Evolutionary conservation across 805 yeast species (phyloP).

Genomic region (Starmerella sp.): DNA sequence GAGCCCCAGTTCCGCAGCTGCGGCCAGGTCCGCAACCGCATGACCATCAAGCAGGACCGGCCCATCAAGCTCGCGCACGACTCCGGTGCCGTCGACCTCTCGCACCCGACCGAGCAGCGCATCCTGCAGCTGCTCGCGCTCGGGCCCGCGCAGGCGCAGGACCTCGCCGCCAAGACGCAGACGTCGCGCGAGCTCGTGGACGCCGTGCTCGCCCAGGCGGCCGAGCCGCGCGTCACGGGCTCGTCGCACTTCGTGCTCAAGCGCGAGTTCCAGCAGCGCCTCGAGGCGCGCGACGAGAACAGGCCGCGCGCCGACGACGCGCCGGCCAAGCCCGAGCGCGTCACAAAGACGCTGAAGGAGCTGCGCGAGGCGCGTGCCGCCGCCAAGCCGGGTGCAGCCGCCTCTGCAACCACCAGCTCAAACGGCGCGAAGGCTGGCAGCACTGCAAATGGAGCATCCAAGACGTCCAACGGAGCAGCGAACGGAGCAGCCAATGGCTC

Average conservation of each 20-base stretch:
- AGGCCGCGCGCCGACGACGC: background rate
- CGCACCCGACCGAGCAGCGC: slow-evolving; percentile 7
- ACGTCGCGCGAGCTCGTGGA: slow-evolving; percentile 7
- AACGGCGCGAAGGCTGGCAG: too few species aligned
- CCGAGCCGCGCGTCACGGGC: slow-evolving; percentile 2
- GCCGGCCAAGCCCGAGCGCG: background rate
- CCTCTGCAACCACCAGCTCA: background rate
- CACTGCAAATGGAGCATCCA: too few species aligned
- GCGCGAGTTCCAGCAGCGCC: slow-evolving; percentile 14
- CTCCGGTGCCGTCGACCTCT: background rate
- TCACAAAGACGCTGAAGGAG: slow-evolving; percentile 1
- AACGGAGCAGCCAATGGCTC: background rate
- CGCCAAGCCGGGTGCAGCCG: background rate
- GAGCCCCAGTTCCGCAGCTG: slow-evolving; percentile 8
- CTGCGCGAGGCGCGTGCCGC: background rate
- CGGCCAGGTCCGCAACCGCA: slow-evolving; percentile 17
- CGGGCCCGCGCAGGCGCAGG: slow-evolving; percentile 5
- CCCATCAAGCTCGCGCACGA: background rate
- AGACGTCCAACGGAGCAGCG: too few species aligned
- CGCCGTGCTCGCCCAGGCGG: slow-evolving; percentile 3
- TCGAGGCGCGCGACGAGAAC: background rate
- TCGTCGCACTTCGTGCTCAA: slow-evolving; percentile 20
- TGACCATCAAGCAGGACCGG: slow-evolving; percentile 11
- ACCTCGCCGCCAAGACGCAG: slow-evolving; percentile 7
- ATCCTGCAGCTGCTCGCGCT: slow-evolving; percentile 9